Percentiles rank a stretch among this genome's conserved stretches.
phyloP scores from a whole-genome alignment of 352 stramenopile species.

The Phytophthora gonapodyides region DNA sequence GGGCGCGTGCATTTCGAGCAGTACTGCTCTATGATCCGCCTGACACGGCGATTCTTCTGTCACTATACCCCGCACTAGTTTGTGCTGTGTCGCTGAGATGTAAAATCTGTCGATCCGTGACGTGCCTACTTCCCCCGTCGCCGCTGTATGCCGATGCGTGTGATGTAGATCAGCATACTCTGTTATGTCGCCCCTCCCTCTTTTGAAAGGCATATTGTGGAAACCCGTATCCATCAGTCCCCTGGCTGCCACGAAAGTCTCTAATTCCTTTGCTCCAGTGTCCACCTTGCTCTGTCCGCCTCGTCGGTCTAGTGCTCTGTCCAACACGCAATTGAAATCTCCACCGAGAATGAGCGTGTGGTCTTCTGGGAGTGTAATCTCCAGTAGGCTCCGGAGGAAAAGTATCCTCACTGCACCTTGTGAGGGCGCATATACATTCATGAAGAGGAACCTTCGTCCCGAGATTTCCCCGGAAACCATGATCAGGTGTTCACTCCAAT shows the following conservation, averaged over 20 bases:
- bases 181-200: too few relatives aligned
- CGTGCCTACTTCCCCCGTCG: too few relatives aligned
- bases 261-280: not conserved
- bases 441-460: not conserved
- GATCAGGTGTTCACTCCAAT: constrained; percentile 7
- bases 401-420: not conserved
- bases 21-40: too few relatives aligned
- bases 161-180: too few relatives aligned
- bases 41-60: too few relatives aligned
- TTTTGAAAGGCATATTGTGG: constrained; percentile 2
- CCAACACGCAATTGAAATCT: not conserved
- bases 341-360: not conserved
- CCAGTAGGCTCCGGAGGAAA: not conserved
- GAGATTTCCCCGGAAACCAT: constrained; percentile 1
- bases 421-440: constrained; percentile 9
- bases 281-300: not conserved
- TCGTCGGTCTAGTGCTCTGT: not conserved
- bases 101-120: too few relatives aligned
- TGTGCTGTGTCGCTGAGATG: not conserved
- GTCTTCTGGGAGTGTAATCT: constrained; percentile 1
- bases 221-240: not conserved
- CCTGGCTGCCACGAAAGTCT: not conserved
- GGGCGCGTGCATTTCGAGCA: too few relatives aligned
- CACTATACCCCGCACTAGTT: not conserved
- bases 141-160: too few relatives aligned